A percentile compares a stretch with the other conserved stretches of the same genome.
Conservation (phyloP, 1,284 basidiomycete genomes). For the Ustilago shanxiensis region DNA sequence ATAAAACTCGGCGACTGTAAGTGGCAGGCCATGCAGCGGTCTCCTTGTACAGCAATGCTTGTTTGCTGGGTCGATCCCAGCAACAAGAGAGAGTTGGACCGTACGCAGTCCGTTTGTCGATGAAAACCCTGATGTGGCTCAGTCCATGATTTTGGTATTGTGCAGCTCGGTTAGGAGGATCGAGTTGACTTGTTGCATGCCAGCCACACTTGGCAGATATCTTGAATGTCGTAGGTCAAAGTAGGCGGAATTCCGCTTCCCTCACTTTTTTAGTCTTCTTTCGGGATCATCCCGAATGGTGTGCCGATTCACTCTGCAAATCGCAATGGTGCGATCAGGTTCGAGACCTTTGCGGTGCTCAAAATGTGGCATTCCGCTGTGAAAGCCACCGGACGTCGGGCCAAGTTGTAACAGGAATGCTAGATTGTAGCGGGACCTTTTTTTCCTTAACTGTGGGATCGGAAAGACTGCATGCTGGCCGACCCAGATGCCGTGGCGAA, state of each 20-base stretch:
- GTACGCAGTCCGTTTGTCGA: too few relatives aligned
- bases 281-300: constrained; percentile 15
- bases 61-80: neutral
- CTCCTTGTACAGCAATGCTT: neutral
- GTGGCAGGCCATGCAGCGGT: too few relatives aligned
- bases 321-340: neutral
- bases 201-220: neutral
- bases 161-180: neutral
- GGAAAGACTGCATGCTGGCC: neutral
- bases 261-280: neutral
- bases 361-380: neutral
- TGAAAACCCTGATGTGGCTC: neutral
- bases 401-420: neutral
- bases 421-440: neutral
- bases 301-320: constrained; percentile 2
- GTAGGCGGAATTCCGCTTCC: neutral
- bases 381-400: neutral
- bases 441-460: neutral
- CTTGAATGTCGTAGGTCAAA: neutral
- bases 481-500: neutral
- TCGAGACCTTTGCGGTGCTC: constrained; percentile 12
- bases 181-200: neutral
- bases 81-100: neutral
- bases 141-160: neutral
- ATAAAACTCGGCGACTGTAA: neutral